Base-by-base conservation (phyloP, 805 yeast genomes). In the Kregervanrija pseudodelftensis region DNA sequence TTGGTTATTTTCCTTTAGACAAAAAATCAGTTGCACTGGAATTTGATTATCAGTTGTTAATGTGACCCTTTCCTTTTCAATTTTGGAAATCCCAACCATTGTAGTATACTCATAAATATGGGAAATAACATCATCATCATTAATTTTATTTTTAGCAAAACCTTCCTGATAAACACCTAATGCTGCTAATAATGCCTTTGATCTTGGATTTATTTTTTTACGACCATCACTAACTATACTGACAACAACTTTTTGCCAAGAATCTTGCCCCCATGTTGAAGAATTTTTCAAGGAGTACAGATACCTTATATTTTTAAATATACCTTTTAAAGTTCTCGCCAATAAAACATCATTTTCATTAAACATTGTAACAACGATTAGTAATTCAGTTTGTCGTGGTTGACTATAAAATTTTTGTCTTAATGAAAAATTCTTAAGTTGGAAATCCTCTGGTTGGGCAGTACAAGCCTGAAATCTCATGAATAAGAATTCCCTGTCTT, bases 401-500 rank as follows among this genome's bases (percentile, higher is more conserved):
- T 78, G 81, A 36, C 73, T 67, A 60, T 87, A 91, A 55, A 86
- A 79, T 37, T 77, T 74, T 58, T 89, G 98, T 54, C 99, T 76
- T 31, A 91, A 69, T n/a, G 83, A 80, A 67, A 86, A 93, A 54
- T 79, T 76, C 50, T 74, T 74, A 9, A 54, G 52, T 14, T 64
- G 67, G 58, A 85, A 86, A 44, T 82, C 78, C 10, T 77, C 71
- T 0, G 98, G 98, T 50, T 91, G 95, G 61, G 95, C 84, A 1
- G 98, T 91, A 15, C 86, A 89, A 0, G 96, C 97, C 46, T 93
- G 87, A 64, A 90, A 91, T 61, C 98, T 76, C 91, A 91, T 82
- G 56, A 82, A 87, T 32, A 79, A 73, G 72, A 83, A 84, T 68
- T 91, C 90, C 60, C 71, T 66, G 61, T 53, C 66, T 36, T 55